Evolutionary conservation across 441 rosid genomes (phyloP), one percentile per base, ranked within the genome.

Genomic region (Erysimum pusillum): DNA sequence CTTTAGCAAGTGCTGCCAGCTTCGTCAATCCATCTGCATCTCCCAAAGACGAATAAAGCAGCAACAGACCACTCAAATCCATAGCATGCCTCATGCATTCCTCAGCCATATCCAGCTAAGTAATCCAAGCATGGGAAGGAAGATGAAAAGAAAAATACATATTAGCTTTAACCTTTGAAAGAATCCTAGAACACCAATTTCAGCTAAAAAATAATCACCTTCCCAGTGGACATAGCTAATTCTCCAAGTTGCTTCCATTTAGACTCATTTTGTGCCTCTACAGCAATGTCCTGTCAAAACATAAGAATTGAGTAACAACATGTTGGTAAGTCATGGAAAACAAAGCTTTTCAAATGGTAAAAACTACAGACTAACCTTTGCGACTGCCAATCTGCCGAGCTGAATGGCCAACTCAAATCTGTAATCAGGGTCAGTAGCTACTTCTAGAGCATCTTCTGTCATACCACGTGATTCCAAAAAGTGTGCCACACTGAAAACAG

Each of bases 191-290:
- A 42, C 78, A 79, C 46, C 44, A n/a, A 39, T 61, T 52, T 51
- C 74, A 73, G 49, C 45, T 32, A 38, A 60, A 49, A 80, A 67
- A 4, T 22, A 63, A 35, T 13, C 80, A 94, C 99, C 98, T 92
- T 94, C 82, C 99, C 99, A 69, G 85, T 81, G 67, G 99, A 96
- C 98, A 96, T 88, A 54, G 98, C 96, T 77, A 96, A 83, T 81
- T 96, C 96, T 76, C 99, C 99, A 77, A 96, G 84, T 82, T 91
- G 99, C 88, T 93, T 93, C 99, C 99, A 96, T 78, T 93, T 96
- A 20, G 94, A 87, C 82, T 96, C 99, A 6, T 89, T 89, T 69
- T 91, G 96, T 73, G 83, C 98, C 81, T 89, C 94, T 35, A 75
- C 79, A 49, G 98, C 96, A 71, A 96, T 94, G 71, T 87, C 97